phyloP scores from a whole-genome alignment of 305 asterid species.

The Fraxinus xanthoxyloides region DNA sequence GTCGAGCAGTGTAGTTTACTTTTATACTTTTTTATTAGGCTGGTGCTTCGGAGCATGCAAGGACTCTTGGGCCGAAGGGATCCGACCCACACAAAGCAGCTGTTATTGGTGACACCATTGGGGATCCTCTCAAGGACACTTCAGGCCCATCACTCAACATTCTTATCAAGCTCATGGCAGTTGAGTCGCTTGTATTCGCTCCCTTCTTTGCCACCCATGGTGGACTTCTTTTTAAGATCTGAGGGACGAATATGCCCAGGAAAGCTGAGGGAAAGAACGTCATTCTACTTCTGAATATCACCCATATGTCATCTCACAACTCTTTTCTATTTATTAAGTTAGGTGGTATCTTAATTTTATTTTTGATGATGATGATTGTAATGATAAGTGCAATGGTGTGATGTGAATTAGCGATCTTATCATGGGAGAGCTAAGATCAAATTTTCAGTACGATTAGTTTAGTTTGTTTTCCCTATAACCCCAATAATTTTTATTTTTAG shows the following conservation, averaged over 20 bases:
- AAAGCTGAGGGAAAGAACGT: background rate
- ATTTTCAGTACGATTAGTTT: slow-evolving; percentile 15
- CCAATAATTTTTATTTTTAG: background rate
- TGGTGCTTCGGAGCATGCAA: slow-evolving; percentile 89
- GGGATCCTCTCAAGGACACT: slow-evolving; percentile 91
- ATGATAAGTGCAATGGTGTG: background rate
- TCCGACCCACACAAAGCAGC: slow-evolving; percentile 96
- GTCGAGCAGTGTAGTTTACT: background rate
- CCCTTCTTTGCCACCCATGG: slow-evolving; percentile 95
- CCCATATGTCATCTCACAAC: background rate
- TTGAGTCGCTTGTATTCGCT: slow-evolving; percentile 88
- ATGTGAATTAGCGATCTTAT: slow-evolving; percentile 6
- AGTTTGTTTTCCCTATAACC: background rate
- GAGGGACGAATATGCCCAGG: background rate
- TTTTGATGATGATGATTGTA: slow-evolving; percentile 28
- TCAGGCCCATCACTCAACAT: slow-evolving; percentile 97
- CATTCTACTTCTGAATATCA: background rate
- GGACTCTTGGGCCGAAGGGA: slow-evolving; percentile 84
- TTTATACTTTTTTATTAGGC: slow-evolving; percentile 41
- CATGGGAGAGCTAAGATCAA: slow-evolving; percentile 6
- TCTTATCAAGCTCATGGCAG: slow-evolving; percentile 94
- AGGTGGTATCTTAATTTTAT: slow-evolving; percentile 27
- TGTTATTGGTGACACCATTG: slow-evolving; percentile 89
- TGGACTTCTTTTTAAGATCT: slow-evolving; percentile 77
- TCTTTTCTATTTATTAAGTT: slow-evolving; percentile 6